Percentiles rank a stretch among this genome's conserved stretches.
phyloP scores from a whole-genome alignment of 1,284 basidiomycete species.

The Ustilago nuda region DNA sequence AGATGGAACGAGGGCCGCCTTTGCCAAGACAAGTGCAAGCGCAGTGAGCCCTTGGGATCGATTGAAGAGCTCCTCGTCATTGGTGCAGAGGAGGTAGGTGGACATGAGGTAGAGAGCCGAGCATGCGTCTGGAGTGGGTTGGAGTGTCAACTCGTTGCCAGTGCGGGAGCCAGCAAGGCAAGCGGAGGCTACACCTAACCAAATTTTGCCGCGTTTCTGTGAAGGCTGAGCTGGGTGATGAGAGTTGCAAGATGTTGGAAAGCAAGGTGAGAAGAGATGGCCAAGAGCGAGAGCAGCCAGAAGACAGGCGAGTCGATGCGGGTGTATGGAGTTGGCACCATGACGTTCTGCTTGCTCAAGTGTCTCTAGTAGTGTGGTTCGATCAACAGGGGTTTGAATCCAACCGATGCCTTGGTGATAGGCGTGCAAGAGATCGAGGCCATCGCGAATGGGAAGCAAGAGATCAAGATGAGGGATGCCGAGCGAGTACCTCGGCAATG shows the following conservation, averaged over 20 bases:
- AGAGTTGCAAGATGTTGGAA: slow-evolving; percentile 6
- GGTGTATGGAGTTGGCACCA: slow-evolving; percentile 33
- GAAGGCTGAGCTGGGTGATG: background rate
- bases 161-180: slow-evolving; percentile 26
- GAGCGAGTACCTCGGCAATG: slow-evolving; percentile 27
- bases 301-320: slow-evolving; percentile 40
- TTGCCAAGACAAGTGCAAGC: slow-evolving; percentile 31
- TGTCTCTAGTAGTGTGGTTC: slow-evolving; percentile 30
- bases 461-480: slow-evolving; percentile 32
- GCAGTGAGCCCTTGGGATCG: slow-evolving; percentile 25
- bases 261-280: slow-evolving; percentile 25
- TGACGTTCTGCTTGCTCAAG: slow-evolving; percentile 35
- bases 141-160: slow-evolving; percentile 18
- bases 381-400: slow-evolving; percentile 32
- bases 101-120: slow-evolving; percentile 45
- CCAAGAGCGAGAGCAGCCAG: slow-evolving; percentile 37
- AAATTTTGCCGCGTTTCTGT: slow-evolving; percentile 23
- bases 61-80: slow-evolving; percentile 29
- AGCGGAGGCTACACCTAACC: slow-evolving; percentile 35
- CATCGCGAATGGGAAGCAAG: slow-evolving; percentile 27
- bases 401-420: slow-evolving; percentile 40
- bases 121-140: slow-evolving; percentile 36
- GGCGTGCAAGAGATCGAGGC: slow-evolving; percentile 27
- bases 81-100: slow-evolving; percentile 29
- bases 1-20: slow-evolving; percentile 20